phyloP scores from a whole-genome alignment of 2,329 filamentous ascomycete genomes.

The Lithohypha guttulata region DNA sequence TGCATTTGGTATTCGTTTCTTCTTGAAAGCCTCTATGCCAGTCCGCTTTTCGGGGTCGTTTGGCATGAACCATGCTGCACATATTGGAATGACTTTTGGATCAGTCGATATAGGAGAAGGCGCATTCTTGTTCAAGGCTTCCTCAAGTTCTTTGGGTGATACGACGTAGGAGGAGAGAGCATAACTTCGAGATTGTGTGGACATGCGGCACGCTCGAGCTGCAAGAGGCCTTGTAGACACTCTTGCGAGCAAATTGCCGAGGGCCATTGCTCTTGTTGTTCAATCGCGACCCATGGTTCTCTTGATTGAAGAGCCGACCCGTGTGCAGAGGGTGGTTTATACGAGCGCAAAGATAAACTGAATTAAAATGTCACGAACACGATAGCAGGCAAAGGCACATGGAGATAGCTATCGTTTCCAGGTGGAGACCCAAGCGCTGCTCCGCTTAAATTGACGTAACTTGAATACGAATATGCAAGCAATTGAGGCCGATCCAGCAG shows the following conservation, averaged over 20 bases:
- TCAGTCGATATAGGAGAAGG: slow-evolving; percentile 68
- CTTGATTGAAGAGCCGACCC: no score
- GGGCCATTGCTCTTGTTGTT: slow-evolving; percentile 6
- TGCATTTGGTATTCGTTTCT: slow-evolving; percentile 74
- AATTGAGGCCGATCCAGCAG: slow-evolving; percentile 4
- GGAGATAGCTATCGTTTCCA: neutral
- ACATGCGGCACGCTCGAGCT: neutral
- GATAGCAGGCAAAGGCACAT: no score
- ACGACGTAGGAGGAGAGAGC: slow-evolving; percentile 74
- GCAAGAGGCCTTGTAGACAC: neutral
- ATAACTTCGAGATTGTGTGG: slow-evolving; percentile 4
- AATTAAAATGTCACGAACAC: no score
- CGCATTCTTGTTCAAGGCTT: slow-evolving; percentile 72
- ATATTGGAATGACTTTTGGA: slow-evolving; percentile 76
- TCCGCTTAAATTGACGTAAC: neutral
- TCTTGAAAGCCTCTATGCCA: slow-evolving; percentile 69
- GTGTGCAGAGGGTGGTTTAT: no score
- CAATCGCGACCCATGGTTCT: neutral
- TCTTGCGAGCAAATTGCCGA: slow-evolving; percentile 1
- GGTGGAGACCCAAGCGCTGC: neutral
- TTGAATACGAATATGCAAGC: neutral
- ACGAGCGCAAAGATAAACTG: no score
- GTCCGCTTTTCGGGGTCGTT: slow-evolving; percentile 67
- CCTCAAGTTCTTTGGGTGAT: slow-evolving; percentile 67
- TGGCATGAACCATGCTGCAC: slow-evolving; percentile 91